Evolutionary conservation across 2,329 filamentous ascomycete genomes (phyloP), one percentile per base, ranked within the genome.

Genomic region (Leptoxyphium fumago): DNA sequence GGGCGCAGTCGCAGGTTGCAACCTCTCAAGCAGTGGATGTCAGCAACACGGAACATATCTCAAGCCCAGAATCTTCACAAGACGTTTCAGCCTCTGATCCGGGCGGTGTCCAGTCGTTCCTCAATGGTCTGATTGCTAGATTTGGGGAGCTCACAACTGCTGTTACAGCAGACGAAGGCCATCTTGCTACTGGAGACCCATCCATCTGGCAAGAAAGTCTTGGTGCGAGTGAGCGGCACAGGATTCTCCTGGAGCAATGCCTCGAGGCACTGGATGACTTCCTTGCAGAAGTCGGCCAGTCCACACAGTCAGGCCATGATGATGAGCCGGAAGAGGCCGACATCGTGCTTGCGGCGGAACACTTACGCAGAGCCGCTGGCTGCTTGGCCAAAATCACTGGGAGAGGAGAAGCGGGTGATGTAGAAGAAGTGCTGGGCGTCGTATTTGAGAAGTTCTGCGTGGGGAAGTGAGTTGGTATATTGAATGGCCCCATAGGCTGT

Each of bases 371-470:
- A 51, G 88, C 87, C 10, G 87, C 85, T 1, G 76, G 80, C 43
- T 80, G 78, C 49, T 70, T 95, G n/a, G 82, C 86, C 2, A 77
- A 79, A 45, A 94, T 96, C 54, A 96, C 87, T 1, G 91, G 91
- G 1, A 77, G 77, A 44, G 88, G 87, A 1, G 84, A 87, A 54
- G 76, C 75, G 36, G 84, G 87, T 2, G 89, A 96, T 62, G 86
- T 96, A 13, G 89, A 98, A 61, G 91, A 96, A 59, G 85, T 98
- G 7, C 66, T 98, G 39, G 91, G 91, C 0, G 88, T 98, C 17
- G 88, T 98, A 3, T 98, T 98, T 66, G 89, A 96, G 63, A 96
- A 94, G 84, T 66, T 66, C 46, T 66, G 64, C 45, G 63, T 66
- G 3, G 64, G 64, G 9, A 65, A 66, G 48, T 66, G 46, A 50